A percentile compares a stretch with the other conserved stretches of the same genome.
Conservation (phyloP, 257 asterid genomes). For the Scutellaria barbata region DNA sequence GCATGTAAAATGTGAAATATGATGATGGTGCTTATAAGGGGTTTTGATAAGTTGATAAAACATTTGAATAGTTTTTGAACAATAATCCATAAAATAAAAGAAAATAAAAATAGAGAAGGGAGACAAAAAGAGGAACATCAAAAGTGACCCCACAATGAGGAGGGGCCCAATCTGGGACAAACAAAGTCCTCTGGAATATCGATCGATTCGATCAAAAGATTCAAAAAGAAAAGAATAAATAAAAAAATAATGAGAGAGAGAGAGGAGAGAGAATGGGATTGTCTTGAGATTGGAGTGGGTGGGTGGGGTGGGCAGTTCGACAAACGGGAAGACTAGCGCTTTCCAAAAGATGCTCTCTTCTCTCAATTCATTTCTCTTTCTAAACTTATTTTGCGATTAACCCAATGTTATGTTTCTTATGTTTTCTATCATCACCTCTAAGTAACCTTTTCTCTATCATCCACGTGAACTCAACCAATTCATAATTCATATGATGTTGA, state of each 20-base stretch:
- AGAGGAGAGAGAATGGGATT: constrained; percentile 45
- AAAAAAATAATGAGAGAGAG: neutral
- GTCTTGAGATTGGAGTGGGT: constrained; percentile 70
- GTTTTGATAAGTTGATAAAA: too few relatives aligned
- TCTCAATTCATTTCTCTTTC: constrained; percentile 25
- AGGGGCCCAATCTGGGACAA: constrained; percentile 33
- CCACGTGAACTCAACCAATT: too few relatives aligned
- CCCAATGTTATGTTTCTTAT: constrained; percentile 29
- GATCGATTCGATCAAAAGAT: constrained; percentile 70
- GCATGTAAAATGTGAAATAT: too few relatives aligned
- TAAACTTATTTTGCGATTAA: constrained; percentile 9
- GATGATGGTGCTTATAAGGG: too few relatives aligned
- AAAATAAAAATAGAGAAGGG: neutral
- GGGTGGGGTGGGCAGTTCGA: constrained; percentile 47
- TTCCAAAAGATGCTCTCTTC: constrained; percentile 79
- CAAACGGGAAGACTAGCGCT: constrained; percentile 80
- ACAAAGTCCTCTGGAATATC: constrained; percentile 55
- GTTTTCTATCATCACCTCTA: too few relatives aligned
- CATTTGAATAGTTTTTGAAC: too few relatives aligned
- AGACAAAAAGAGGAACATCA: constrained; percentile 37
- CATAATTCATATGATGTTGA: too few relatives aligned
- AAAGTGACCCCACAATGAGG: constrained; percentile 47
- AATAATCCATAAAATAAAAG: too few relatives aligned
- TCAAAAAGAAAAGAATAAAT: constrained; percentile 38
- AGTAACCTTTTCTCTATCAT: too few relatives aligned